These are phyloP conservation scores for Hyphodiscus hymeniophilus DNA, from an alignment of 495 filamentous ascomycete species.

Conservation along the genomic window DNA sequence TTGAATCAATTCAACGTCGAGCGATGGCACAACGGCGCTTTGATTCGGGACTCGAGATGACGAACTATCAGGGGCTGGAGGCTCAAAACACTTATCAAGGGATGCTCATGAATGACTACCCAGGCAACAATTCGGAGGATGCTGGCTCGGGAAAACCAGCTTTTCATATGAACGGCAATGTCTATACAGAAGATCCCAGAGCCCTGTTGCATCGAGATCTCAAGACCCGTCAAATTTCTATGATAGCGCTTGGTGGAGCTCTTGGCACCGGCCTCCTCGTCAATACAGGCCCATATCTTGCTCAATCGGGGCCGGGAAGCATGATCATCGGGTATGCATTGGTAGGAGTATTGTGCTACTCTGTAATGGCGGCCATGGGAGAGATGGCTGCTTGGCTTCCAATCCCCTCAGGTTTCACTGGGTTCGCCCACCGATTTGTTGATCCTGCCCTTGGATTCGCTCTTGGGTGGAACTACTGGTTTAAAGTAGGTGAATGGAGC, in stretches of 20 bases:
- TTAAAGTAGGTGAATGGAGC: constrained; percentile 25
- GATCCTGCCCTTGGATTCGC: constrained; percentile 23
- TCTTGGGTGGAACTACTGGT: constrained; percentile 23
- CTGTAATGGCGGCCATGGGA: constrained; percentile 47
- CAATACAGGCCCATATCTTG: constrained; percentile 43
- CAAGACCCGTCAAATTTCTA: constrained; percentile 59
- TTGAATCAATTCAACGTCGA: too few relatives aligned
- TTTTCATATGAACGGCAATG: too few relatives aligned
- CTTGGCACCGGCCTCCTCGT: constrained; percentile 20
- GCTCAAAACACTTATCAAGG: too few relatives aligned
- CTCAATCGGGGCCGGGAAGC: constrained; percentile 53
- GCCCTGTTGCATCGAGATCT: constrained; percentile 32
- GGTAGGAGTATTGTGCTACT: constrained; percentile 56
- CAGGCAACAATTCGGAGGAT: too few relatives aligned
- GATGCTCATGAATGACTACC: too few relatives aligned
- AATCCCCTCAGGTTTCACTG: constrained; percentile 37
- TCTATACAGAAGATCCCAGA: too few relatives aligned
- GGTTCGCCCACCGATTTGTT: constrained; percentile 21
- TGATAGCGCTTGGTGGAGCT: constrained; percentile 76
- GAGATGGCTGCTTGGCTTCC: constrained; percentile 74
- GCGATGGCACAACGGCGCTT: too few relatives aligned
- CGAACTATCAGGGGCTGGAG: too few relatives aligned
- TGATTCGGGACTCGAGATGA: too few relatives aligned
- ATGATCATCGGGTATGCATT: constrained; percentile 62
- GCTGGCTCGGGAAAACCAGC: too few relatives aligned